phyloP scores from a whole-genome alignment of 2,329 filamentous ascomycete species.

The Botrytis cinerea region DNA sequence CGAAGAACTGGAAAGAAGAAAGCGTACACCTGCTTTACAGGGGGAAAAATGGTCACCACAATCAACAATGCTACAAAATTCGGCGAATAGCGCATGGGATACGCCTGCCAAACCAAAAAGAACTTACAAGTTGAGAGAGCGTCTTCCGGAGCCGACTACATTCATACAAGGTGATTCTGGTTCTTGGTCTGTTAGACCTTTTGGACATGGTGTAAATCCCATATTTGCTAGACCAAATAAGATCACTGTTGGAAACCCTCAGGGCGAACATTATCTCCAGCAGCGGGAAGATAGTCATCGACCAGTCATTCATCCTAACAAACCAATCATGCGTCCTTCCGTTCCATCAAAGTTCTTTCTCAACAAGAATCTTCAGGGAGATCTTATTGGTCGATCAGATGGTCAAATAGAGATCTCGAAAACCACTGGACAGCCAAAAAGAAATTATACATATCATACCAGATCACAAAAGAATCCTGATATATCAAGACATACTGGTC shows the following conservation, averaged over 20 bases:
- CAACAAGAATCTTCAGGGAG: slow-evolving; percentile 1
- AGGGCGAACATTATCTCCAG: slow-evolving; percentile 30
- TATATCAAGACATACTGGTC: slow-evolving; percentile 17
- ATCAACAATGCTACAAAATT: slow-evolving; percentile 32
- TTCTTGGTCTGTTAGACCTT: slow-evolving; percentile 39
- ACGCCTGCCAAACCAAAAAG: slow-evolving; percentile 16
- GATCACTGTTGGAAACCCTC: slow-evolving; percentile 32
- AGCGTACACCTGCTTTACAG: slow-evolving; percentile 2
- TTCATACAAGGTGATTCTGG: slow-evolving; percentile 38
- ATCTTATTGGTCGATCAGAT: slow-evolving; percentile 1
- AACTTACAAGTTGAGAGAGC: slow-evolving; percentile 21
- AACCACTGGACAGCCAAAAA: neutral
- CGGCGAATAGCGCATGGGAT: slow-evolving; percentile 38
- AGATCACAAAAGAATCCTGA: slow-evolving; percentile 11
- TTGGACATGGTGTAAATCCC: slow-evolving; percentile 40
- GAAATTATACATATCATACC: slow-evolving; percentile 19
- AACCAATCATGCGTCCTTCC: slow-evolving; percentile 30
- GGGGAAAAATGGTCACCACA: slow-evolving; percentile 29
- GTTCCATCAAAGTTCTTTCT: slow-evolving; percentile 30
- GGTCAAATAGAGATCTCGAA: neutral
- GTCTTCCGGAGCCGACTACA: slow-evolving; percentile 39
- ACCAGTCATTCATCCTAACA: slow-evolving; percentile 34
- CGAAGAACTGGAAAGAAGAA: slow-evolving; percentile 25
- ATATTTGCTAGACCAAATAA: slow-evolving; percentile 37
- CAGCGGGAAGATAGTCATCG: slow-evolving; percentile 33